Conservation (phyloP, 192 early-diverging fungal genomes). For the Backusella morwellensis region DNA sequence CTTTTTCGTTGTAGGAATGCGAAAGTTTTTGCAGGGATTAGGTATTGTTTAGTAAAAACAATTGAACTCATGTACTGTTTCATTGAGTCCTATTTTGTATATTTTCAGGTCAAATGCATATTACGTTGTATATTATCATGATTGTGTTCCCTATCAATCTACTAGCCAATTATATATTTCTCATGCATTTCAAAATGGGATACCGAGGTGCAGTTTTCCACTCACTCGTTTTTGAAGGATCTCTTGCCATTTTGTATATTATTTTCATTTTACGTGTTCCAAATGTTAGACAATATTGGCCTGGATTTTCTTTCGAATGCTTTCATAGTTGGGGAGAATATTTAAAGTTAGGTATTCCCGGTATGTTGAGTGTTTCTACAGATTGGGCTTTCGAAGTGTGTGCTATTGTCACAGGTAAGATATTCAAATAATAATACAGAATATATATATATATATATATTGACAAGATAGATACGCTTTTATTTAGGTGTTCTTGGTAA, state of each 20-base stretch:
- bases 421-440: background rate
- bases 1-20: conserved; percentile 11
- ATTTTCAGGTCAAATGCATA: conserved; percentile 23
- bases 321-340: conserved; percentile 16
- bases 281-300: conserved; percentile 15
- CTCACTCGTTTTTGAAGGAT: background rate
- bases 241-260: conserved; percentile 5
- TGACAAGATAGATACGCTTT: background rate
- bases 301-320: conserved; percentile 18
- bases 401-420: conserved; percentile 23
- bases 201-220: conserved; percentile 13
- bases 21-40: conserved; percentile 20
- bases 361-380: conserved; percentile 33
- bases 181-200: conserved; percentile 17
- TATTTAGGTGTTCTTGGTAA: conserved; percentile 22
- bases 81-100: background rate
- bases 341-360: conserved; percentile 31
- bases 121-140: conserved; percentile 22
- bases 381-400: conserved; percentile 37
- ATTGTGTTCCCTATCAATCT: conserved; percentile 23
- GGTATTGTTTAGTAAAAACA: background rate
- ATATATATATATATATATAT: too few species aligned
- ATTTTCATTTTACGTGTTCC: conserved; percentile 11
- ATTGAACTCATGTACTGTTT: background rate
- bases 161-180: conserved; percentile 10